Percentiles rank a stretch among this genome's conserved stretches.
These are phyloP conservation scores for Hypoxylon rubiginosum DNA, from an alignment of 2,329 filamentous ascomycete species.

Conservation along the genomic window DNA sequence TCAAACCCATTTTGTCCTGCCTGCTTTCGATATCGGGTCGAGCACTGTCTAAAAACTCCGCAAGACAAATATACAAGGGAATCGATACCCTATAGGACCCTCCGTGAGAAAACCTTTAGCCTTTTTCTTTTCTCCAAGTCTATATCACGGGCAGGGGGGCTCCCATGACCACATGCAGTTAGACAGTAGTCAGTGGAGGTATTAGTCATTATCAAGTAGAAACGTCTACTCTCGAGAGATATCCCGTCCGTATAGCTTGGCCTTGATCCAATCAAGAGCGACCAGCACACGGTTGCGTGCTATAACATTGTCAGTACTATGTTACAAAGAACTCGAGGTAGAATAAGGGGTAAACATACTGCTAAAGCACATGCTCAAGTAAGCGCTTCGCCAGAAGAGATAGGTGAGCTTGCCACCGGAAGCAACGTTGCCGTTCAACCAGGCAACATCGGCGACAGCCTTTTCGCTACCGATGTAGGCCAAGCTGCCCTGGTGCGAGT, in stretches of 20 bases:
- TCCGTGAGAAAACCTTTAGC: background rate
- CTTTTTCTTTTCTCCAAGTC: background rate
- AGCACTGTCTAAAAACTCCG: background rate
- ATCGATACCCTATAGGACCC: background rate
- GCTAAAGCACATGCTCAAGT: constrained; percentile 99
- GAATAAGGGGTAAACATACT: constrained; percentile 72
- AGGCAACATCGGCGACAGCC: constrained; percentile 96
- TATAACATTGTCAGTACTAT: constrained; percentile 55
- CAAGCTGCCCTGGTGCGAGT: constrained; percentile 96
- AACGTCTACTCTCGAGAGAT: constrained; percentile 80
- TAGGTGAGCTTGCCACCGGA: constrained; percentile 95
- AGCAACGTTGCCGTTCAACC: constrained; percentile 97
- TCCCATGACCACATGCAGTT: background rate
- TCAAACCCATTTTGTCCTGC: constrained; percentile 21
- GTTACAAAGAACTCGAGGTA: background rate
- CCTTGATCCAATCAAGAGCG: constrained; percentile 95
- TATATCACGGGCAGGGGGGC: background rate
- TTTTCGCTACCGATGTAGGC: constrained; percentile 99
- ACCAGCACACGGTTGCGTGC: constrained; percentile 95
- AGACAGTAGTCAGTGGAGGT: background rate
- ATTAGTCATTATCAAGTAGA: constrained; percentile 18
- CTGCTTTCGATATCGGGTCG: constrained; percentile 17
- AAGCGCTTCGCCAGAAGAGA: constrained; percentile 98
- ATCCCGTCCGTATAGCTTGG: constrained; percentile 95
- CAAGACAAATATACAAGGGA: constrained; percentile 24